Evolutionary conservation across 1,139 yeast species (phyloP).

Genomic region (Kodamaea ohmeri): DNA sequence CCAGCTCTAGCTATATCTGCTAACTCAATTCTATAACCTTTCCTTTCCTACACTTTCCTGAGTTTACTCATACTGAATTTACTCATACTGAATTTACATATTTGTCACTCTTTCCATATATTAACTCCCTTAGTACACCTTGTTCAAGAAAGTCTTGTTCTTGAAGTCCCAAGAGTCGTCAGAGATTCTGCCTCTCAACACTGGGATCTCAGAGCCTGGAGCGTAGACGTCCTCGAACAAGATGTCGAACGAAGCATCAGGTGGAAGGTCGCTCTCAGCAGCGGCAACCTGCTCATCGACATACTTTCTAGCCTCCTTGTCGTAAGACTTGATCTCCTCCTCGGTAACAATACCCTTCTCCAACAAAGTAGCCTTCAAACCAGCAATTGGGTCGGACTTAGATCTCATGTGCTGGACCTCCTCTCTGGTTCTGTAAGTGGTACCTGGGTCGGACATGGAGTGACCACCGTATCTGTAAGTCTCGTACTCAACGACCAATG

Average conservation of each 20-base stretch:
- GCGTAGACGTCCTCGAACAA: constrained; percentile 96
- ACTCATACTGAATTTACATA: neutral
- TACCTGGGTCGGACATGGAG: constrained; percentile 99
- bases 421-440: constrained; percentile 99
- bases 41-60: too few relatives aligned
- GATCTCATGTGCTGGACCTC: constrained; percentile 99
- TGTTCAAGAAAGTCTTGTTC: constrained; percentile 66
- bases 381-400: constrained; percentile 95
- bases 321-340: constrained; percentile 89
- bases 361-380: constrained; percentile 81
- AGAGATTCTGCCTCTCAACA: constrained; percentile 93
- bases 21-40: too few relatives aligned
- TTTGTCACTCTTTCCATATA: neutral
- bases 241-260: constrained; percentile 92
- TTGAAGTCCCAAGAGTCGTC: constrained; percentile 88
- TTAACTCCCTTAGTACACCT: constrained; percentile 39
- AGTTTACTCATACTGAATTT: too few relatives aligned
- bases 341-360: constrained; percentile 86
- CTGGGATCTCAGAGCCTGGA: constrained; percentile 89
- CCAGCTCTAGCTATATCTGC: too few relatives aligned
- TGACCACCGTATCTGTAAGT: constrained; percentile 99
- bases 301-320: constrained; percentile 91
- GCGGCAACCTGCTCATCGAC: constrained; percentile 92
- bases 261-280: constrained; percentile 93
- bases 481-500: constrained; percentile 92